These are phyloP conservation scores for Phytopythium cucurbitacearum DNA, from an alignment of 352 stramenopile genomes.

Conservation along the genomic window DNA sequence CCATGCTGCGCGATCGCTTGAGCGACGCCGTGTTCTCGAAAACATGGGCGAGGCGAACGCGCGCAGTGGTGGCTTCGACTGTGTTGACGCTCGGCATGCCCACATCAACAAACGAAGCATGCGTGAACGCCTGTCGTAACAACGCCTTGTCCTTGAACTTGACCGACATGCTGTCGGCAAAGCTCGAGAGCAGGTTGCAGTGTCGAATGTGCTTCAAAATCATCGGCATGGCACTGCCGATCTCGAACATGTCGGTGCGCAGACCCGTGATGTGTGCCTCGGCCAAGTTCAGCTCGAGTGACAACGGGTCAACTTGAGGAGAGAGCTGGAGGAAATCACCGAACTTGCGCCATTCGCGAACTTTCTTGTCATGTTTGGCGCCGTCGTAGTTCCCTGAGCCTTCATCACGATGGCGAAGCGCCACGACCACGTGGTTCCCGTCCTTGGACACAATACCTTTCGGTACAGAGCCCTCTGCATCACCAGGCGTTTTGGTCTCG, in stretches of 20 bases:
- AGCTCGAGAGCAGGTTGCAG: slow-evolving; percentile 59
- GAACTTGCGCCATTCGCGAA: slow-evolving; percentile 59
- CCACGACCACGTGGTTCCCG: slow-evolving; percentile 15
- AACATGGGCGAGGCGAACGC: slow-evolving; percentile 68
- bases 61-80: slow-evolving; percentile 61
- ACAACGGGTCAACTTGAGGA: slow-evolving; percentile 43
- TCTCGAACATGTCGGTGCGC: slow-evolving; percentile 74
- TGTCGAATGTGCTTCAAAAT: slow-evolving; percentile 81
- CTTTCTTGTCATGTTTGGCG: slow-evolving; percentile 51
- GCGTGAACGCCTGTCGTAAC: slow-evolving; percentile 79
- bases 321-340: slow-evolving; percentile 64
- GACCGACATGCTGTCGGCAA: slow-evolving; percentile 58
- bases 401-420: slow-evolving; percentile 45
- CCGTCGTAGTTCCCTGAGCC: slow-evolving; percentile 64
- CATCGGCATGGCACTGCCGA: slow-evolving; percentile 84
- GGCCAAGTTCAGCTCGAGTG: slow-evolving; percentile 30
- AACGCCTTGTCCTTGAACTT: slow-evolving; percentile 72
- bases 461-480: background rate
- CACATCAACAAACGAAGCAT: slow-evolving; percentile 78
- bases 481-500: slow-evolving; percentile 8
- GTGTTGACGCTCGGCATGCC: slow-evolving; percentile 86
- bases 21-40: slow-evolving; percentile 60
- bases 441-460: slow-evolving; percentile 18
- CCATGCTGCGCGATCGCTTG: slow-evolving; percentile 51
- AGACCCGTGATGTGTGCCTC: slow-evolving; percentile 75